phyloP scores from a whole-genome alignment of 129 eudicot species.

The Flaveria trinervia region DNA sequence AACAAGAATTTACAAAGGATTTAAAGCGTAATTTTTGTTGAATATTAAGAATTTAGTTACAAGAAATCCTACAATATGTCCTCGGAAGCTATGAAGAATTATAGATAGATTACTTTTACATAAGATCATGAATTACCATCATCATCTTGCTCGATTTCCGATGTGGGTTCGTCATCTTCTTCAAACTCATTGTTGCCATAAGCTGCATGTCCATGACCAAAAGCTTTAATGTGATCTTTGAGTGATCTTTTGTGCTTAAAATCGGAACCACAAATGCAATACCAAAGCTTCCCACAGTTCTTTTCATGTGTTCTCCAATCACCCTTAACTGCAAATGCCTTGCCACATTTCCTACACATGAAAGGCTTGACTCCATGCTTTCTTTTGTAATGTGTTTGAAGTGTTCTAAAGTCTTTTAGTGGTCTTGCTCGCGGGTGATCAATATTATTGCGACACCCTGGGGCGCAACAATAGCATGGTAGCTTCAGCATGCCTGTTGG shows the following conservation, averaged over 20 bases:
- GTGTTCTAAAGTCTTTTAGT: slow-evolving; percentile 73
- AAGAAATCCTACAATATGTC: slow-evolving; percentile 19
- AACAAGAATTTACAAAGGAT: slow-evolving; percentile 23
- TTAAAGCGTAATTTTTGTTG: slow-evolving; percentile 26
- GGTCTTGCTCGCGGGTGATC: slow-evolving; percentile 72
- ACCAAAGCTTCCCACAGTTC: slow-evolving; percentile 85
- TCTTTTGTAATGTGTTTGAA: slow-evolving; percentile 74
- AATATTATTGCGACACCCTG: slow-evolving; percentile 63
- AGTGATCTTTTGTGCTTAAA: slow-evolving; percentile 75
- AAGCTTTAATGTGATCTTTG: slow-evolving; percentile 65
- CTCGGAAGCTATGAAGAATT: slow-evolving; percentile 17
- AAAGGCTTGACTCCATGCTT: slow-evolving; percentile 75
- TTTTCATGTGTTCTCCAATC: slow-evolving; percentile 85
- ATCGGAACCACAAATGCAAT: slow-evolving; percentile 73
- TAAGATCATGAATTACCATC: slow-evolving; percentile 36
- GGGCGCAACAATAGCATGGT: slow-evolving; percentile 73
- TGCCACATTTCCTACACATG: slow-evolving; percentile 66
- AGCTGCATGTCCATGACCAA: slow-evolving; percentile 68
- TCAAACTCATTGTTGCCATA: slow-evolving; percentile 46
- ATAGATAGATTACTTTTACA: slow-evolving; percentile 10
- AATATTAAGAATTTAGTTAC: slow-evolving; percentile 28
- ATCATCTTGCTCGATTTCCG: slow-evolving; percentile 72
- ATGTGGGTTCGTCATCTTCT: slow-evolving; percentile 68
- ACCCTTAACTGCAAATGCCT: slow-evolving; percentile 69
- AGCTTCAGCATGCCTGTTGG: slow-evolving; percentile 75